A percentile compares a stretch with the other conserved stretches of the same genome.
These are phyloP conservation scores for Exophiala bonariae DNA, from an alignment of 2,329 filamentous ascomycete species.

Conservation along the genomic window DNA sequence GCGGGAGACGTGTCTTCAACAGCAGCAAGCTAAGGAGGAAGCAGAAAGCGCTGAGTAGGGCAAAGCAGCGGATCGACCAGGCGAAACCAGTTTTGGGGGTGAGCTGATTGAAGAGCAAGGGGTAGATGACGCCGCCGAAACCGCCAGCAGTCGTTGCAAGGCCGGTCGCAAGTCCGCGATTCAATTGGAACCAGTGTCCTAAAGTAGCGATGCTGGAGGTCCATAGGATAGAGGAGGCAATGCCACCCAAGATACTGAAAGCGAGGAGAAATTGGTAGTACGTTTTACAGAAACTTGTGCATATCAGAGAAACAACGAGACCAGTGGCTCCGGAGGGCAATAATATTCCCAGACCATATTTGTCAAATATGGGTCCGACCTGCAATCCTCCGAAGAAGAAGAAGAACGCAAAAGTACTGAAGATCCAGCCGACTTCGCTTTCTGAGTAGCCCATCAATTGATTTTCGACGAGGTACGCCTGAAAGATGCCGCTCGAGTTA, in stretches of 20 bases:
- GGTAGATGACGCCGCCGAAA: conserved; percentile 50
- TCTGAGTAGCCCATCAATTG: conserved; percentile 64
- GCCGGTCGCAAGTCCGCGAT: conserved; percentile 77
- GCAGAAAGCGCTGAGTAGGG: background rate
- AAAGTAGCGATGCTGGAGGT: conserved; percentile 32
- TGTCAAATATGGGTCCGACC: conserved; percentile 35
- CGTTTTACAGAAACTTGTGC: conserved; percentile 28
- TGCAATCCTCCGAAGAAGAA: conserved; percentile 31
- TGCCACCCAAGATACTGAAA: conserved; percentile 39
- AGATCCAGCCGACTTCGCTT: conserved; percentile 31
- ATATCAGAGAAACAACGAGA: conserved; percentile 23
- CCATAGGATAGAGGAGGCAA: conserved; percentile 40
- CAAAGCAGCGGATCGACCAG: background rate
- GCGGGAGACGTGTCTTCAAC: background rate
- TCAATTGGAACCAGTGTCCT: conserved; percentile 71
- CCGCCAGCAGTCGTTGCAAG: conserved; percentile 58
- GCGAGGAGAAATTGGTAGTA: conserved; percentile 46
- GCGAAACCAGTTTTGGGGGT: conserved; percentile 10
- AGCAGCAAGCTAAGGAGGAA: background rate
- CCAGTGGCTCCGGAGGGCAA: conserved; percentile 27
- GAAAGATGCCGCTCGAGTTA: conserved; percentile 75
- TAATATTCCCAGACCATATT: conserved; percentile 29
- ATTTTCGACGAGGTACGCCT: conserved; percentile 71
- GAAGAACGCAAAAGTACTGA: conserved; percentile 32
- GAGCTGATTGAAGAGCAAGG: conserved; percentile 46